These are phyloP conservation scores for Zoysia japonica DNA, from an alignment of 176 grass and related monocot species.

Conservation along the genomic window DNA sequence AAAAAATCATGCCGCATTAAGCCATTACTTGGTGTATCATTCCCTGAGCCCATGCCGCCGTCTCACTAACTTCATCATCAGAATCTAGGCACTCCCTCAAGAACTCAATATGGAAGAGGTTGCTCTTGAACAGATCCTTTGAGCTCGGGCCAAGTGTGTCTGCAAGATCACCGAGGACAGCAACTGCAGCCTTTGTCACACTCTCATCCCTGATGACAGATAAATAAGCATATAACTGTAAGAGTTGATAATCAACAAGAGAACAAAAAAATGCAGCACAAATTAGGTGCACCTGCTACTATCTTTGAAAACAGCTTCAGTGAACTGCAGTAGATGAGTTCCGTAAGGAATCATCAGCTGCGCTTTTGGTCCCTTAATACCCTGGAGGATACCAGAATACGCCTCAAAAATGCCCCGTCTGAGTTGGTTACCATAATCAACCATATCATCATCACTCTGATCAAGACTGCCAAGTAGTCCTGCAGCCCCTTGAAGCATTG, in stretches of 20 bases:
- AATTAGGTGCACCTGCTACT: conserved; percentile 54
- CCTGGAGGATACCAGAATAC: conserved; percentile 89
- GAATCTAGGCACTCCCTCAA: conserved; percentile 64
- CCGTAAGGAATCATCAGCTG: conserved; percentile 80
- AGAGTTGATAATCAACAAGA: conserved; percentile 12
- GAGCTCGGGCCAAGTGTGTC: conserved; percentile 66
- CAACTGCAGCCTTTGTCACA: conserved; percentile 82
- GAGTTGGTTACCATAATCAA: conserved; percentile 84
- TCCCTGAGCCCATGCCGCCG: conserved; percentile 62
- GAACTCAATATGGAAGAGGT: conserved; percentile 73
- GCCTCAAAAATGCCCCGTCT: conserved; percentile 84
- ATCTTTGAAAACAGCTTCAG: conserved; percentile 71
- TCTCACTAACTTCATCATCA: conserved; percentile 72
- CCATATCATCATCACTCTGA: conserved; percentile 75
- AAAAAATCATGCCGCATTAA: conserved; percentile 36
- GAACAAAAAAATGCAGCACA: conserved; percentile 20
- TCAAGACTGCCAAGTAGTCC: conserved; percentile 64
- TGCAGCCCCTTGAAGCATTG: conserved; percentile 84
- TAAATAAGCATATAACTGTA: not conserved
- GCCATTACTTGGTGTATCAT: conserved; percentile 73
- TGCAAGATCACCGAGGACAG: conserved; percentile 75
- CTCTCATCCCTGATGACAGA: conserved; percentile 63
- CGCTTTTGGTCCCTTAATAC: conserved; percentile 74
- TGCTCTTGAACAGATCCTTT: conserved; percentile 59
- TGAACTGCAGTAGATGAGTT: conserved; percentile 66